Percentiles rank a stretch among this genome's conserved stretches.
Conservation (phyloP, 441 rosid genomes). For the Melastoma candidum region DNA sequence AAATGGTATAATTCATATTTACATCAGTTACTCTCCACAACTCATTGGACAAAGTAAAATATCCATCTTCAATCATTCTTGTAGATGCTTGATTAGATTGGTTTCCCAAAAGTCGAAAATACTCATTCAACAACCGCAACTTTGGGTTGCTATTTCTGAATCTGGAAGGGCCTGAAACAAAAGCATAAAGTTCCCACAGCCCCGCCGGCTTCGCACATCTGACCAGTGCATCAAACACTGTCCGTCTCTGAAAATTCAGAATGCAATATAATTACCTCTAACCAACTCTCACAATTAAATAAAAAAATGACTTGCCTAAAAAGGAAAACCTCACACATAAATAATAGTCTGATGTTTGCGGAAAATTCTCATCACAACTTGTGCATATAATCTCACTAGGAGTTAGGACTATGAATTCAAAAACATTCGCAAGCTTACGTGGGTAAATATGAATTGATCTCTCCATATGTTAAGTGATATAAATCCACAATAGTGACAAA, state of each 20-base stretch:
- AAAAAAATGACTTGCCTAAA: no score
- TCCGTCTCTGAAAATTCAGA: conserved; percentile 51
- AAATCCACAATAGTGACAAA: no score
- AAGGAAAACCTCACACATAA: no score
- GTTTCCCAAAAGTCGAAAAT: conserved; percentile 82
- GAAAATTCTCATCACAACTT: background rate
- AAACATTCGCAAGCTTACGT: no score
- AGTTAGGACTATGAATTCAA: no score
- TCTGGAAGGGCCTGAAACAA: conserved; percentile 69
- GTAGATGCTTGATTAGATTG: conserved; percentile 46
- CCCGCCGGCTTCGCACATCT: conserved; percentile 56
- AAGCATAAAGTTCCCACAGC: conserved; percentile 83
- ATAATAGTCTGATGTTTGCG: background rate
- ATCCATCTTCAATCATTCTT: conserved; percentile 62
- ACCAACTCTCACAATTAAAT: background rate
- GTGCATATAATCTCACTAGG: no score
- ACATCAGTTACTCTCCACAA: conserved; percentile 78
- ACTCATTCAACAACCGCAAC: conserved; percentile 86
- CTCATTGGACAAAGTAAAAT: conserved; percentile 65
- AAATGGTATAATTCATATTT: conserved; percentile 61
- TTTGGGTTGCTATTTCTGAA: conserved; percentile 60
- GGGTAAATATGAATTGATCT: no score
- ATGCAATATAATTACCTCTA: conserved; percentile 4
- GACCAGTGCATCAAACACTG: conserved; percentile 53
- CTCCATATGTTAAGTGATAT: no score